Evolutionary conservation across 2,329 filamentous ascomycete species (phyloP), one percentile per base, ranked within the genome.

Genomic region (Xylariaceae sp.): DNA sequence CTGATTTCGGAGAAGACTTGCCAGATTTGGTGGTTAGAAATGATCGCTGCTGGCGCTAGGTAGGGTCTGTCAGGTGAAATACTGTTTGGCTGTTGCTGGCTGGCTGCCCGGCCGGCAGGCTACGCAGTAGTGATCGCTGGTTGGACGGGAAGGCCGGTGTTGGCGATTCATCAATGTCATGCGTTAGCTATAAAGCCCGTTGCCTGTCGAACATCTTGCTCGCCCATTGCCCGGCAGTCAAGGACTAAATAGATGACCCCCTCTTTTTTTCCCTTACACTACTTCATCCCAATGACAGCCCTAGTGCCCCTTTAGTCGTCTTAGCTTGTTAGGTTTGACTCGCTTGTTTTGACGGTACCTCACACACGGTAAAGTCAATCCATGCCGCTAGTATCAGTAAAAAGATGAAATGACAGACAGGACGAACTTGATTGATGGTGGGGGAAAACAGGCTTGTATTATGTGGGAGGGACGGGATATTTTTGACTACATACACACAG

Each of bases 71-170:
- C 57, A 62, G 60, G 60, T 54, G 42, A 54, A 53, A 37, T 7
- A 10, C 7, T 37, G 32, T 3, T 6, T 37, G 32, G 6, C 12
- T 37, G 32, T 16, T 7, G 32, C 32, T 37, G 5, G 23, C 23
- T 16, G 6, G 32, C 32, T 54, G 50, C n/a, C n/a, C n/a, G n/a
- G n/a, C n/a, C n/a, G n/a, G n/a, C n/a, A n/a, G n/a, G n/a, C n/a
- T n/a, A n/a, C n/a, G n/a, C n/a, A n/a, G n/a, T n/a, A n/a, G n/a
- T n/a, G n/a, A n/a, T n/a, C n/a, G n/a, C 41, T 56, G 29, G 57
- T 62, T 57, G 58, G 60, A 62, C 60, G 60, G 60, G 45, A 60
- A 54, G 56, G 48, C 60, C 60, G 60, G 56, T 44, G 42, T 41
- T 56, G 44, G 51, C 49, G 49, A 58, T 29, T 56, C 44, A 40